Conservation (phyloP, 257 asterid species). For the Linaria vulgaris region DNA sequence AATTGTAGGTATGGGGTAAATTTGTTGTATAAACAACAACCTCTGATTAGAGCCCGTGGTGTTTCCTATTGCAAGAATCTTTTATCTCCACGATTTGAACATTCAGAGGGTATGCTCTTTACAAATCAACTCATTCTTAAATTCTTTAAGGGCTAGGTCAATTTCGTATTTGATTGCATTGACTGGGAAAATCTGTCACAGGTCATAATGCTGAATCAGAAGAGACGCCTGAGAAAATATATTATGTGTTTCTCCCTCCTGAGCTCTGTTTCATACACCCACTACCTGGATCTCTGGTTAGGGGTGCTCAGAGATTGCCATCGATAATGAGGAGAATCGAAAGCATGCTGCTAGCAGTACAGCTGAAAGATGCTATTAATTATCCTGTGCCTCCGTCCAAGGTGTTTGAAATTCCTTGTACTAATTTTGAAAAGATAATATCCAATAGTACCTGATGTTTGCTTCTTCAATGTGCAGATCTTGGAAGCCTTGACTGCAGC, state of each 20-base stretch:
- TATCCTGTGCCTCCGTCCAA: slow-evolving; percentile 76
- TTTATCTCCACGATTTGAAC: slow-evolving; percentile 91
- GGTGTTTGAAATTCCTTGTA: slow-evolving; percentile 39
- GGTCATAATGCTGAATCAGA: slow-evolving; percentile 67
- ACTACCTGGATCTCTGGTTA: slow-evolving; percentile 84
- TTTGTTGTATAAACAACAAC: slow-evolving; percentile 72
- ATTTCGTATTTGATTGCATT: slow-evolving; percentile 21
- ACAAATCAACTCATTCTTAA: slow-evolving; percentile 11
- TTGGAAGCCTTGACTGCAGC: slow-evolving; percentile 97
- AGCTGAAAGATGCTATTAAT: slow-evolving; percentile 70
- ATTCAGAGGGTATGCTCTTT: slow-evolving; percentile 64
- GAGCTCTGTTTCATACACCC: slow-evolving; percentile 96
- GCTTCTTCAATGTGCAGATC: slow-evolving; percentile 49
- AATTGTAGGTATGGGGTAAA: slow-evolving; percentile 83
- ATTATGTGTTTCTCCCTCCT: slow-evolving; percentile 96
- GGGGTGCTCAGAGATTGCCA: slow-evolving; percentile 98
- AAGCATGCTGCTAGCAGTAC: slow-evolving; percentile 95
- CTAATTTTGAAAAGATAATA: slow-evolving; percentile 4
- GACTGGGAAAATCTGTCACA: slow-evolving; percentile 31
- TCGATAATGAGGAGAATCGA: slow-evolving; percentile 93
- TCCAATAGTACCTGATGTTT: slow-evolving; percentile 23
- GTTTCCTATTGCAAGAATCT: slow-evolving; percentile 98
- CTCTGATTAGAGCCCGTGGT: slow-evolving; percentile 94
- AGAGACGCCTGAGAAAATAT: slow-evolving; percentile 77
- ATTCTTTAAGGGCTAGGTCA: slow-evolving; percentile 25